Evolutionary conservation across 352 stramenopile genomes (phyloP).

Genomic region (Achlya hypogyna): DNA sequence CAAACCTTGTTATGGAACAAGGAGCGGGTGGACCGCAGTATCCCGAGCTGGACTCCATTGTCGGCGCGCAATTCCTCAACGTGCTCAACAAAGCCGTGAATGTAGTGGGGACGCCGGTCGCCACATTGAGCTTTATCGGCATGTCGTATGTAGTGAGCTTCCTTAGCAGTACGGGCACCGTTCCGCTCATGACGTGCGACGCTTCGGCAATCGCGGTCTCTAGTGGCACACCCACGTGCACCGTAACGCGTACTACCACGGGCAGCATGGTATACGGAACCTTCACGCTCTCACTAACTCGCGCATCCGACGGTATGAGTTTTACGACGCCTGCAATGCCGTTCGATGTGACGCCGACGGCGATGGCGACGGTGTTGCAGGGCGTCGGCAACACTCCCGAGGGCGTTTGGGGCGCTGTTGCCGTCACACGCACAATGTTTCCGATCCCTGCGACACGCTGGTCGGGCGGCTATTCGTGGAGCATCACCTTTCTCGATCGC

Average conservation of each 20-base stretch:
- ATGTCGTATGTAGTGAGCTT: conserved; percentile 59
- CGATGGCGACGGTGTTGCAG: conserved; percentile 47
- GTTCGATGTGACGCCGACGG: conserved; percentile 69
- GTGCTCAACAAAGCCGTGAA: conserved; percentile 44
- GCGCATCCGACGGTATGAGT: conserved; percentile 26
- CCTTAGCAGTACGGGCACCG: conserved; percentile 40
- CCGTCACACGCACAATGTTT: conserved; percentile 75
- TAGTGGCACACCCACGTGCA: conserved; percentile 25
- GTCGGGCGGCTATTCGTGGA: conserved; percentile 91
- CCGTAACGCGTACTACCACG: conserved; percentile 28
- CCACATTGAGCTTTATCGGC: conserved; percentile 41
- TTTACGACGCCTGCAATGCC: conserved; percentile 32
- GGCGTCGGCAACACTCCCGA: conserved; percentile 33
- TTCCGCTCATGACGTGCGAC: conserved; percentile 45
- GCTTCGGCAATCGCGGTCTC: conserved; percentile 27
- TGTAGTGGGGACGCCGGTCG: conserved; percentile 29
- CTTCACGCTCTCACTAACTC: conserved; percentile 45
- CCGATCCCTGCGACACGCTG: conserved; percentile 76
- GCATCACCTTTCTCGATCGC: conserved; percentile 84
- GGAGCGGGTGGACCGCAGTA: conserved; percentile 3
- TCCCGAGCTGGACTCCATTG: conserved; percentile 29
- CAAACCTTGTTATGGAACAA: conserved; percentile 16
- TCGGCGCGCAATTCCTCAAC: conserved; percentile 37
- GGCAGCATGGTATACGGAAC: conserved; percentile 64
- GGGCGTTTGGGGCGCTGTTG: conserved; percentile 79